A percentile compares a stretch with the other conserved stretches of the same genome.
Evolutionary conservation across 768 basidiomycete genomes (phyloP).

Genomic region (Xerocomellus dryophilus): DNA sequence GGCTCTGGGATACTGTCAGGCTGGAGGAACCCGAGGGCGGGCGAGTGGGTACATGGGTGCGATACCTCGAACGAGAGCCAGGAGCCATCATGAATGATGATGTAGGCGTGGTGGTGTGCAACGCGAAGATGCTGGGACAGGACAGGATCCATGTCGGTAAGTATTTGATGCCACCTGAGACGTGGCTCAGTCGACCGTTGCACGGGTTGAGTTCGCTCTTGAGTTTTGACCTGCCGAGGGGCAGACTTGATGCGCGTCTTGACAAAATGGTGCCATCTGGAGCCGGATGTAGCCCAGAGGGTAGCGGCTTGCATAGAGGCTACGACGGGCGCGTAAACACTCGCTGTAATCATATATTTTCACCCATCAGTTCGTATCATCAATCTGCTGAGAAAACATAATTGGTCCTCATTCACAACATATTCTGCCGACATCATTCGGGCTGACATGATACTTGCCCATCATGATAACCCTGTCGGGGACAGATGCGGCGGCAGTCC

Average conservation of each 20-base stretch:
- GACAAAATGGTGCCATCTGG: slow-evolving; percentile 24
- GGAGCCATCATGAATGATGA: no score
- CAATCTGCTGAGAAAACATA: no score
- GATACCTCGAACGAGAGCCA: no score
- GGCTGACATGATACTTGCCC: neutral
- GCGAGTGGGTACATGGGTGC: no score
- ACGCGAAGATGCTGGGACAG: no score
- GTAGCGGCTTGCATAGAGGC: slow-evolving; percentile 24
- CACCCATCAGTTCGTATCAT: neutral
- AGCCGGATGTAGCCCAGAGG: slow-evolving; percentile 20
- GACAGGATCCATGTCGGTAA: no score
- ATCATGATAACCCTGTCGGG: no score
- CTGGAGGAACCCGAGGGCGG: no score
- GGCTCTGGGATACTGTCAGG: no score
- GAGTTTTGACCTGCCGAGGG: slow-evolving; percentile 18
- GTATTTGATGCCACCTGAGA: slow-evolving; percentile 23
- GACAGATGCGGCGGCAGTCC: no score
- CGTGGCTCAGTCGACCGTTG: slow-evolving; percentile 21
- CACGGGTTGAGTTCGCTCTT: slow-evolving; percentile 17
- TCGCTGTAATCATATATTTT: slow-evolving; percentile 4
- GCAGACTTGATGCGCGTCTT: slow-evolving; percentile 21
- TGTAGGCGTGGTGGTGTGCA: no score
- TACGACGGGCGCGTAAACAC: slow-evolving; percentile 2
- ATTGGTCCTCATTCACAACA: neutral
- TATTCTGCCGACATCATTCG: neutral